Base-by-base conservation (phyloP, 192 early-diverging fungal species). In the Coemansia brasiliensis region DNA sequence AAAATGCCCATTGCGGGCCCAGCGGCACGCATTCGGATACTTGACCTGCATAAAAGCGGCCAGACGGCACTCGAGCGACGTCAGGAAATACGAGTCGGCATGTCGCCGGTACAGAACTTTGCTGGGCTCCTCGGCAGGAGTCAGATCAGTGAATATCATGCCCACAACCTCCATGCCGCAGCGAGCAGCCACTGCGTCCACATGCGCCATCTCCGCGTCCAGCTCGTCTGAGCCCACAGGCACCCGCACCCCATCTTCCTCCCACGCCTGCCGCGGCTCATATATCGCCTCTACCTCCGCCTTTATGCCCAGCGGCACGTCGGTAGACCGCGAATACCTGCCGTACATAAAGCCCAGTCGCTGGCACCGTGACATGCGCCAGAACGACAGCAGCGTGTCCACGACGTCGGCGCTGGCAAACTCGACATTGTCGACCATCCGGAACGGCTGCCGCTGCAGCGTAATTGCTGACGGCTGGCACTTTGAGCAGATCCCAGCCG, bases 401-500 rank as follows among this genome's bases (percentile, higher is more conserved):
- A 99, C 85, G 10, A 97, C 67, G 22, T 69, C 67, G 1, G 86
- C 69, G 3, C 77, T 83, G 15, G 94, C 90, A 76, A 99, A 98
- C 80, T 96, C 94, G 15, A 99, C 88, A 68, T 99, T 94, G 56
- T 99, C 96, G 1, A 98, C 93, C 85, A 94, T 85, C 43, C 96
- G 89, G 80, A 92, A 99, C 38, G 82, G 74, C 90, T 95, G 94
- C 12, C 82, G 80, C 63, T 93, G 90, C 40, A 98, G 66, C 2
- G 94, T 93, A 29, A 97, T 85, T 3, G 96, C 88, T 32, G 88
- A 87, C 7, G 96, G 96, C 72, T 98, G 96, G 64, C 96, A 98
- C 75, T 96, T 96, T 25, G 93, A 90, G 81, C 96, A 99, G 65
- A 99, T 98, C 25, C 93, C 92, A 45, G 83, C 88, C 1, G 96